Percentiles rank a stretch among this genome's conserved stretches.
Conservation (phyloP, 805 yeast species). For the Candida bentonensis region DNA sequence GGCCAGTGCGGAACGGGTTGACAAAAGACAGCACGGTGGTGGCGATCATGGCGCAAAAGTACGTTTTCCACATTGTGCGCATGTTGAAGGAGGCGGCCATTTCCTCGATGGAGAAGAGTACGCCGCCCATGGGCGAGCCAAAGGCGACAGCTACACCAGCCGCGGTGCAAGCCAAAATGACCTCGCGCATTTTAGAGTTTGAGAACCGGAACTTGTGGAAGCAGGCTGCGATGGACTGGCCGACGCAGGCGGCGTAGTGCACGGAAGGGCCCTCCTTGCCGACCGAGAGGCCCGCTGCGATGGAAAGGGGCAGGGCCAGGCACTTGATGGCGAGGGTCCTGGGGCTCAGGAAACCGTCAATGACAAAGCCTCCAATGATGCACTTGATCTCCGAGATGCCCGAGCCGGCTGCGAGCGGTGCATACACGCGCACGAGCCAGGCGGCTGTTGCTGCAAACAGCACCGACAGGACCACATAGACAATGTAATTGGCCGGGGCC, state of each 20-base stretch:
- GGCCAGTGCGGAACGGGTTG: constrained; percentile 91
- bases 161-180: constrained; percentile 81
- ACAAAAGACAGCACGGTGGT: constrained; percentile 65
- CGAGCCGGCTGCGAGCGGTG: constrained; percentile 92
- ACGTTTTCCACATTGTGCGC: constrained; percentile 78
- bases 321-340: constrained; percentile 63
- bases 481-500: constrained; percentile 32
- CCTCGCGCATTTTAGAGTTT: constrained; percentile 31
- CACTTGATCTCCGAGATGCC: constrained; percentile 96
- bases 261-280: constrained; percentile 99
- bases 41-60: constrained; percentile 81
- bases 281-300: constrained; percentile 82
- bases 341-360: constrained; percentile 62
- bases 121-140: constrained; percentile 96
- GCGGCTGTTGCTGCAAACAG: constrained; percentile 54
- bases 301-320: constrained; percentile 73
- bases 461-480: constrained; percentile 47
- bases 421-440: constrained; percentile 48
- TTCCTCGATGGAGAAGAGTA: constrained; percentile 83
- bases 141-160: constrained; percentile 99
- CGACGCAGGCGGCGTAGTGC: constrained; percentile 96
- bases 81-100: constrained; percentile 62
- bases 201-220: constrained; percentile 26
- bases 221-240: constrained; percentile 54
- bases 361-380: constrained; percentile 78